Base-by-base conservation (phyloP, 2,329 filamentous ascomycete genomes). In the Trichothecium roseum region DNA sequence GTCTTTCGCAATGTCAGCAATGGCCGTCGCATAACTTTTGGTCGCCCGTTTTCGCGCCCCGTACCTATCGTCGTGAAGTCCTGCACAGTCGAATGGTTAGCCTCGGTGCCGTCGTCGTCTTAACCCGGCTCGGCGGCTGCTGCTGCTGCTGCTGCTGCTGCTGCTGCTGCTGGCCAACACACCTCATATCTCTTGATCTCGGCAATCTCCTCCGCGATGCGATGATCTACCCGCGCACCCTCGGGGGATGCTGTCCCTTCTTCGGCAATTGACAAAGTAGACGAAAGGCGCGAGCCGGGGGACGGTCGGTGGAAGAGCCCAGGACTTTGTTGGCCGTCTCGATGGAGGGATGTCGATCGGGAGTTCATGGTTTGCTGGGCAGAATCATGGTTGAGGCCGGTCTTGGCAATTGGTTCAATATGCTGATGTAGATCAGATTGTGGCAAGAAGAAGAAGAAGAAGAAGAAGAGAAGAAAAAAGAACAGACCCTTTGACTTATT, bases 181-280 rank as follows among this genome's bases (percentile, higher is more conserved):
- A 80, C 76, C 64, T 94, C 91, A 63, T 98, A 98, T 63, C 89
- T 76, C 64, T 95, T 95, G 56, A 98, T 96, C 66, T 95, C 83
- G 18, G 84, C 88, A 53, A 98, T 94, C 63, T 98, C 91, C 53
- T 96, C 88, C 41, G 87, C 83, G 45, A 94, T 85, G 42, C 81
- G 76, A 41, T 80, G 74, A 50, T 84, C 75, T 37, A 69, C 75
- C 18, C 66, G 67, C 9, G 55, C 57, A 26, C 66, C 61, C 33
- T 66, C 63, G 40, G 62, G 62, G 14, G 62, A 61, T 40, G 66
- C 62, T 40, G 79, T 71, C 41, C 76, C 78, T 43, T 68, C 69
- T 55, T 86, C 81, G 40, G 67, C 69, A 41, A 62, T 72, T 37
- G 78, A 81, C 38, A 84, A 67, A 26, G 76, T 74, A 40, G 79